Base-by-base conservation (phyloP, 2,329 filamentous ascomycete genomes). In the Diaporthe australafricana region DNA sequence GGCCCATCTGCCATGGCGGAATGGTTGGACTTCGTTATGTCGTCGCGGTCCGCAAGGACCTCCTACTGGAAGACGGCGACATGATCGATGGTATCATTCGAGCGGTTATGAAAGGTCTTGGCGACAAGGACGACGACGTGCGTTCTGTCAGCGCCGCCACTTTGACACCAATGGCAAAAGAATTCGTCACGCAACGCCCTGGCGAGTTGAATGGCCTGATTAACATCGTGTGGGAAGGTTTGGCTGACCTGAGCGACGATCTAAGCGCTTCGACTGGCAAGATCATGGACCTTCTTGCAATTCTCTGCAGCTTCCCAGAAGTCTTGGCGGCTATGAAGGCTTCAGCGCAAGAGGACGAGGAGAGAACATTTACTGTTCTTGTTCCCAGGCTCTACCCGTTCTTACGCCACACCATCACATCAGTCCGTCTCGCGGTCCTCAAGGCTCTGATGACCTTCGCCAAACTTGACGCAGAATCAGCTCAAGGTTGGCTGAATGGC, bases 101-200 rank as follows among this genome's bases (percentile, higher is more conserved):
- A 73, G 94, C 95, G 57, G 96, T 98, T 68, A 98, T 98, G 92
- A 97, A 96, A 81, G 96, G 97, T 0, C 86, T 99, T 2, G 94
- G 92, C 20, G 95, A 99, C 80, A 89, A 87, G 74, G 96, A 99
- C 79, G 96, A 99, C 77, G 96, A 99, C 82, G 96, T 99, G 30
- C 93, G 97, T 75, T 95, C 97, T 22, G 96, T 98, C 76, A 98
- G 96, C 82, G 96, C 97, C 12, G 96, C 96, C n/a, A 99, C 97
- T 0, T 85, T 99, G 55, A 96, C 98, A 62, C 96, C 96, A 0
- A 98, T 99, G 82, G 95, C 96, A 6, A 93, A 96, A 79, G 96
- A 99, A 78, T 97, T 98, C 77, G 95, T 98, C 76, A 91, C 91
- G 47, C 90, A 97, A 81, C 92, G 96, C 20, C 93, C 94, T 20